Evolutionary conservation across 1,284 basidiomycete genomes (phyloP).

Genomic region (Tilletia caries): DNA sequence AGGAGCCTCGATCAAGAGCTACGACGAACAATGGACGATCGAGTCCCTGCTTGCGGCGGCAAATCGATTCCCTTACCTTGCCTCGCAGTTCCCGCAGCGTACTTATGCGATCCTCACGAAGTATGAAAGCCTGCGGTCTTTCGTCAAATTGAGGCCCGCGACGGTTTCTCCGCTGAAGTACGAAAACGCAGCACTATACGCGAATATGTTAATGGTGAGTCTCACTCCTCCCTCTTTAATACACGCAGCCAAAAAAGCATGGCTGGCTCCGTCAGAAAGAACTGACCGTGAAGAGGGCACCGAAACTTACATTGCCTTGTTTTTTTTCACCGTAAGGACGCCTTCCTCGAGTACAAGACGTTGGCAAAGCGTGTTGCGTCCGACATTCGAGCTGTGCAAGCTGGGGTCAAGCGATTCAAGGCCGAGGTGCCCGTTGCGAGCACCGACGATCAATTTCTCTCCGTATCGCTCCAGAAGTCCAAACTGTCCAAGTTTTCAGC

Average conservation of each 20-base stretch:
- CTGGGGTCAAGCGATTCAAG: conserved; percentile 15
- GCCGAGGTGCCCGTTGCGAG: background rate
- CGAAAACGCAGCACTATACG: conserved; percentile 15
- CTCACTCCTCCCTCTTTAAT: too few species aligned
- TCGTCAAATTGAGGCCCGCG: background rate
- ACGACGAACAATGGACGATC: conserved; percentile 15
- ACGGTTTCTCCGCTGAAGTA: background rate
- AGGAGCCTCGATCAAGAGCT: conserved; percentile 14
- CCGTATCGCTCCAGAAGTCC: background rate
- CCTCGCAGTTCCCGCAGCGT: conserved; percentile 11
- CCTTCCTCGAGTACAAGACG: conserved; percentile 17
- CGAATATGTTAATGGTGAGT: conserved; percentile 15
- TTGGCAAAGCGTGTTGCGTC: background rate
- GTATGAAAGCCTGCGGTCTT: conserved; percentile 12
- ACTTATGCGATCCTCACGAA: conserved; percentile 14
- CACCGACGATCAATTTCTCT: background rate
- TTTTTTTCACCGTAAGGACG: too few species aligned
- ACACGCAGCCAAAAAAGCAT: too few species aligned
- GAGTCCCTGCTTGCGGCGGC: conserved; percentile 11
- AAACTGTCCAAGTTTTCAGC: background rate
- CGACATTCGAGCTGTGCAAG: conserved; percentile 10
- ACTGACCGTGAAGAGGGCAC: too few species aligned
- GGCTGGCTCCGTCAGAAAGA: too few species aligned
- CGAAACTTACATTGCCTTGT: too few species aligned
- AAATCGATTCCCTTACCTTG: conserved; percentile 13